Conservation (phyloP, 192 early-diverging fungal species). For the Linnemannia schmuckeri region DNA sequence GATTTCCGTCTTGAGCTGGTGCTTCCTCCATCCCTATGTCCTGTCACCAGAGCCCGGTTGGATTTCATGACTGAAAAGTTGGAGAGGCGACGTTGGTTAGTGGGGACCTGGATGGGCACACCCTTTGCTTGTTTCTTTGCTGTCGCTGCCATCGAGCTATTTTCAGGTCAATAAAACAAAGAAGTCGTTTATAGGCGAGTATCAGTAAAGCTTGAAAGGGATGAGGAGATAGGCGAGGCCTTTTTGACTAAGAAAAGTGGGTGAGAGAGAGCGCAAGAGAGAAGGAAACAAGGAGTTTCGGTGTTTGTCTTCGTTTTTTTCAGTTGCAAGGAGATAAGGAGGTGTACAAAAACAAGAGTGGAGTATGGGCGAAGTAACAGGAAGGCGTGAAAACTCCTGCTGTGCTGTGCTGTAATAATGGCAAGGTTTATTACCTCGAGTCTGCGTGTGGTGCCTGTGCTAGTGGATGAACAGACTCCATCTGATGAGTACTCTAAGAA, state of each 20-base stretch:
- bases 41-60: slow-evolving; percentile 46
- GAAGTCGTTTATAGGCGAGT: too few relatives aligned
- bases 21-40: slow-evolving; percentile 42
- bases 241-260: too few relatives aligned
- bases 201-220: too few relatives aligned
- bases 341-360: too few relatives aligned
- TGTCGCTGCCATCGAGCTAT: neutral
- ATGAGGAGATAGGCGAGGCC: too few relatives aligned
- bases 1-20: slow-evolving; percentile 36
- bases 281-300: neutral
- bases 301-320: neutral
- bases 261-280: neutral
- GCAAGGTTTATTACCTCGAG: slow-evolving; percentile 7
- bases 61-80: slow-evolving; percentile 45
- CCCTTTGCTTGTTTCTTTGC: slow-evolving; percentile 31
- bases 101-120: slow-evolving; percentile 38
- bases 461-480: slow-evolving; percentile 34
- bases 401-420: neutral
- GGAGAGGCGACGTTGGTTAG: slow-evolving; percentile 34
- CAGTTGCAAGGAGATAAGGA: too few relatives aligned
- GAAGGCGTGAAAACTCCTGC: too few relatives aligned
- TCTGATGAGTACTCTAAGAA: slow-evolving; percentile 13
- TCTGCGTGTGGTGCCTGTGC: neutral
- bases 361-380: too few relatives aligned
- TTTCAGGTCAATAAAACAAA: too few relatives aligned